phyloP scores from a whole-genome alignment of 2,329 filamentous ascomycete species.

The Penicillium sp. region DNA sequence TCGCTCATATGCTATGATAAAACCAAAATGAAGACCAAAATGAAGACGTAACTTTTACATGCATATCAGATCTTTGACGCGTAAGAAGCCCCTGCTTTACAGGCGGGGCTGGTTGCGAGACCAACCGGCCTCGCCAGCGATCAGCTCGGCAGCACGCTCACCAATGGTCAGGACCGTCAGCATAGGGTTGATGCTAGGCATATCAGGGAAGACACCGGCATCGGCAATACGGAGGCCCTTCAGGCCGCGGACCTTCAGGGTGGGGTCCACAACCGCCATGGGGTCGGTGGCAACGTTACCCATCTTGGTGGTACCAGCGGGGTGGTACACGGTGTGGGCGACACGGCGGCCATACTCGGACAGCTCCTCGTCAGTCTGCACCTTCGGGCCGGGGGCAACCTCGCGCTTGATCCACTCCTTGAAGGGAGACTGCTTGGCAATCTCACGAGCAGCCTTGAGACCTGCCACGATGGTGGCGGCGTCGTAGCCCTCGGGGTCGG shows the following conservation, averaged over 20 bases:
- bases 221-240: constrained; percentile 76
- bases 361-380: constrained; percentile 75
- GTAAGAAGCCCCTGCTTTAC: constrained; percentile 33
- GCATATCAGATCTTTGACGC: constrained; percentile 12
- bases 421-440: constrained; percentile 74
- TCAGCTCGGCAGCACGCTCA: constrained; percentile 79
- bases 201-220: constrained; percentile 83
- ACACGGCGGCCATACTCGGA: constrained; percentile 76
- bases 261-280: constrained; percentile 74
- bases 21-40: constrained; percentile 12
- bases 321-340: constrained; percentile 88
- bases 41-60: constrained; percentile 18
- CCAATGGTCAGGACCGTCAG: constrained; percentile 80
- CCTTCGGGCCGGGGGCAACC: constrained; percentile 70
- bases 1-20: constrained; percentile 26
- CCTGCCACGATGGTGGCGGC: constrained; percentile 76
- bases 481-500: constrained; percentile 80
- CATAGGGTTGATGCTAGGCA: constrained; percentile 87
- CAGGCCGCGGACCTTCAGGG: constrained; percentile 69
- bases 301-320: constrained; percentile 88
- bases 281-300: constrained; percentile 67
- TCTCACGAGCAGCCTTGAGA: constrained; percentile 71
- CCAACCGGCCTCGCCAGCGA: constrained; percentile 71
- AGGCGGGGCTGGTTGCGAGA: constrained; percentile 55
- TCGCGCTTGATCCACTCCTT: constrained; percentile 79